Evolutionary conservation across 805 yeast genomes (phyloP), one percentile per base, ranked within the genome.

Genomic region (Cyberlindnera mrakii): DNA sequence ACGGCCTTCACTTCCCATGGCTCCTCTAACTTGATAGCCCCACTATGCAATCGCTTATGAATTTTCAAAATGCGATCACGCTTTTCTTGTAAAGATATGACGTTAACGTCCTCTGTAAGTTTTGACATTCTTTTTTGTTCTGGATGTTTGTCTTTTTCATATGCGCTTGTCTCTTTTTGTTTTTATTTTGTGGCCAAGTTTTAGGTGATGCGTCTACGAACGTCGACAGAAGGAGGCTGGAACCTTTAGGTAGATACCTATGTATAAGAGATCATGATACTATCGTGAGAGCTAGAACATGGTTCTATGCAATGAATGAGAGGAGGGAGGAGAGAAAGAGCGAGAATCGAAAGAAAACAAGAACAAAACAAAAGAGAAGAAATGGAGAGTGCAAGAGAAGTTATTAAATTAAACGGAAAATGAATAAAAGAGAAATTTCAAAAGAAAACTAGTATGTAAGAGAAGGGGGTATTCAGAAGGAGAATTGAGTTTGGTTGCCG

Each of bases 401-500:
- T 33, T 13, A 19, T 27, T 30, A 16, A 34, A 10, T 18, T 33
- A 18, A 30, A 37, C 25, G 29, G 30, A 25, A 14, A 34, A 15
- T 17, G 30, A 30, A 19, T 23, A 25, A 35, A 9, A 27, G 29
- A 30, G 35, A 19, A 18, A 23, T 30, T 13, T 13, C n/a, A 31
- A 37, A 31, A 37, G 25, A 18, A 37, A 29, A 37, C 15, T 14
- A 18, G 17, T 18, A 15, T 25, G 20, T 30, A 31, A 20, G 9
- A 38, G 29, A 29, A 13, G 16, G 39, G 29, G 9, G 15, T 30
- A 20, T 17, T 51, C 36, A 57, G 38, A 57, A 57, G 29, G 52
- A 39, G 42, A 58, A 58, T 30, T 51, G 52, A 32, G 53, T 44
- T 60, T 78, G 82, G 49, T 72, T 70, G 41, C 74, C 75, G 51